Base-by-base conservation (phyloP, 345 rosid species). In the Geranium rotundifolium region DNA sequence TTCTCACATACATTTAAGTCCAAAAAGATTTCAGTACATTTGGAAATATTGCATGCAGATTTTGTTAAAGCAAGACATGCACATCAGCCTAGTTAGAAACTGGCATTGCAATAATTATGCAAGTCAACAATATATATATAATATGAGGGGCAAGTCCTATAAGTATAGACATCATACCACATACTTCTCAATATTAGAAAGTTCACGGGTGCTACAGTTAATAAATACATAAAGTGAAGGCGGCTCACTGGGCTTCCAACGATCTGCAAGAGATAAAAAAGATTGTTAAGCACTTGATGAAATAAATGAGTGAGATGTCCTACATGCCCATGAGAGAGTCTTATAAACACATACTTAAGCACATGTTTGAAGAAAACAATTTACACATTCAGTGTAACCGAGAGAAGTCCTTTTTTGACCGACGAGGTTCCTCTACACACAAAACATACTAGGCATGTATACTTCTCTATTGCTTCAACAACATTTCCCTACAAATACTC, bases 171-270 rank as follows among this genome's bases (percentile, higher is more conserved):
- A 67, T 3, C 71, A 72, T 84, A 92, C 98, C 96, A 89, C 93
- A 75, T 87, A 92, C 76, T 85, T 85, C 87, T 92, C 96, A 74
- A 92, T 80, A 19, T 63, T 72, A 73, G 88, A 73, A 65, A 92
- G 95, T 67, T 92, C 96, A n/a, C 82, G 81, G 10, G 96, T 89
- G 80, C 95, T 92, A 74, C 93, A 87, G 64, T 87, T 92, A 63
- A 92, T 79, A 71, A 89, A 92, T 46, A 87, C 68, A 70, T 85
- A 84, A 60, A 89, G 79, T n/a, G 91, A 77, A 56, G 98, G 98
- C 54, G 89, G 91, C 74, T 81, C 85, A 62, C 72, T 75, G 61
- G 91, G 64, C 73, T 81, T 76, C 98, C 96, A 89, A 63, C 84
- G 76, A 76, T 83, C 96, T 92, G 85, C 71, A 77, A 64, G 30